Evolutionary conservation across 2,329 filamentous ascomycete genomes (phyloP), one percentile per base, ranked within the genome.

Genomic region (Talaromyces islandicus): DNA sequence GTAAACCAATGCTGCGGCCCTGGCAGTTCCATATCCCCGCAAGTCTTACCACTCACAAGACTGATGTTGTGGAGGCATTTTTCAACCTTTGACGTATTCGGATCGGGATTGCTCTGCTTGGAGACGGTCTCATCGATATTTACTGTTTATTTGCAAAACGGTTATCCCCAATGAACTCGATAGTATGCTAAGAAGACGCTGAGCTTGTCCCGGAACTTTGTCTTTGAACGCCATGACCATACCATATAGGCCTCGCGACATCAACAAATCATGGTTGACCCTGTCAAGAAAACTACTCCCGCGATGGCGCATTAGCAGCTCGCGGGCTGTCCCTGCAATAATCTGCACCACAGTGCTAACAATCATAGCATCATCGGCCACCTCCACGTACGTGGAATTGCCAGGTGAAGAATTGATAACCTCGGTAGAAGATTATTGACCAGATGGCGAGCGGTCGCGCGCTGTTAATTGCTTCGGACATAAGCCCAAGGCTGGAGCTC

Each of bases 241-340:
- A 61, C 76, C 79, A 69, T 80, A 83, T 0, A 87, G 75, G 0
- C 84, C 84, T 1, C 77, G 77, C 0, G 84, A 83, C 57, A 76
- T 77, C 69, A 87, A 87, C 60, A 85, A 78, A 1, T 81, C 74
- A 11, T 79, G 74, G 65, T 87, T 87, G 64, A 85, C 77, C 25
- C 75, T 70, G 64, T 85, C 78, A 9, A 88, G 76, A 67, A 84
- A 87, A 0, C 67, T 71, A 65, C 85, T 86, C 0, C 80, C 76
- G 35, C 76, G 53, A 19, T 60, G 43, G 72, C 64, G 73, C 69
- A n/a, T 41, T 27, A 56, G 58, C 1, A 60, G 17, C 21, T 56
- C 52, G 14, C 43, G 51, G 7, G 58, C 41, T 12, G 53, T 60
- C 30, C 46, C 58, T 14, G 32, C 51, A 9, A 35, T 24, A 4